These are phyloP conservation scores for Epichloe brachyelytri DNA, from an alignment of 2,329 filamentous ascomycete species.

Conservation along the genomic window DNA sequence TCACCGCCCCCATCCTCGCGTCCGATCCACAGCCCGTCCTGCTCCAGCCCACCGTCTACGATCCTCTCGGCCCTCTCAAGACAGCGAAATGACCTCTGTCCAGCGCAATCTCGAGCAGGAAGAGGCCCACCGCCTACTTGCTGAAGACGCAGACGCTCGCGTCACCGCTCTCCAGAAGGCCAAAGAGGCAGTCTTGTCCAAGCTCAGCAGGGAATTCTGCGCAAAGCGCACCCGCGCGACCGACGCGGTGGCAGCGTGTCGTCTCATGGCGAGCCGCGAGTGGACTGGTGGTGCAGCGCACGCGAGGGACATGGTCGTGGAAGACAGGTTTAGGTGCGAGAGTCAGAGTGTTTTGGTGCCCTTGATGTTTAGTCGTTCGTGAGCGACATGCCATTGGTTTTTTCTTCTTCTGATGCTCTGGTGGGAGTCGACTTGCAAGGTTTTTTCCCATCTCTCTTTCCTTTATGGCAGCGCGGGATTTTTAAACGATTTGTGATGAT, in stretches of 20 bases:
- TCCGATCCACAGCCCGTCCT: constrained; percentile 38
- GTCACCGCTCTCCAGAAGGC: constrained; percentile 43
- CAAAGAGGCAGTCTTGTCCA: constrained; percentile 46
- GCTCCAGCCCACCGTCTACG: constrained; percentile 45
- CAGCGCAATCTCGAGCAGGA: constrained; percentile 47
- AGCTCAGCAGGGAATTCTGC: constrained; percentile 41
- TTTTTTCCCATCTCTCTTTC: not conserved
- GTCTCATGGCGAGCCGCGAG: constrained; percentile 19
- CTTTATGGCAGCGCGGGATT: not conserved
- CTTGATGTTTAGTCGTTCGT: constrained; percentile 42
- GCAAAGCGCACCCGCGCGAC: constrained; percentile 18
- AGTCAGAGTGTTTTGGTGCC: constrained; percentile 43
- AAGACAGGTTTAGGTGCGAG: constrained; percentile 35
- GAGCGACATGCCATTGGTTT: constrained; percentile 2
- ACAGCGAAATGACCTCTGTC: constrained; percentile 40
- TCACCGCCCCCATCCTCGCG: constrained; percentile 37
- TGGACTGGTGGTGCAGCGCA: constrained; percentile 13
- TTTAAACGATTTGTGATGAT: constrained; percentile 12
- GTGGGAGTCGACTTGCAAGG: too few species aligned
- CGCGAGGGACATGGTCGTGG: constrained; percentile 20
- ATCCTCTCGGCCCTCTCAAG: constrained; percentile 21
- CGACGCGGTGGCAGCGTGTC: constrained; percentile 22
- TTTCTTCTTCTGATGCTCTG: too few species aligned
- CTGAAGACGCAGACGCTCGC: constrained; percentile 43
- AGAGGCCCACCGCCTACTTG: constrained; percentile 39